These are phyloP conservation scores for Rhizomucor pusillus DNA, from an alignment of 371 early-diverging fungal species.

Conservation along the genomic window DNA sequence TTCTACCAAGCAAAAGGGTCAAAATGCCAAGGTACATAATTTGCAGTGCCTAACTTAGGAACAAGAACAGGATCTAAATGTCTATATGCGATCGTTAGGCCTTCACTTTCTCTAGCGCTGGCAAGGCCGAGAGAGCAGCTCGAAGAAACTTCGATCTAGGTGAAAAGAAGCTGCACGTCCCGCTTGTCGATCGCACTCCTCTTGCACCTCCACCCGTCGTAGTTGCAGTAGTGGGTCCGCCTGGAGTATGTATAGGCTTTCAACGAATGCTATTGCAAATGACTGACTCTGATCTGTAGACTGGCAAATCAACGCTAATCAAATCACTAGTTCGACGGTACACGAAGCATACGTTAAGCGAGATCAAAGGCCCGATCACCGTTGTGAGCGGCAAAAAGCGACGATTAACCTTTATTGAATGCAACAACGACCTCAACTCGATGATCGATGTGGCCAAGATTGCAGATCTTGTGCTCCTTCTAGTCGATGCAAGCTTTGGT, in stretches of 20 bases:
- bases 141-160: slow-evolving; percentile 85
- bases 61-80: background rate
- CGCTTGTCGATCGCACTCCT: slow-evolving; percentile 93
- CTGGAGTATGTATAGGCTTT: slow-evolving; percentile 60
- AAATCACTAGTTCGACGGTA: slow-evolving; percentile 93
- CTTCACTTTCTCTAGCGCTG: slow-evolving; percentile 79
- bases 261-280: background rate
- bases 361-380: slow-evolving; percentile 95
- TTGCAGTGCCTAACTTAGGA: background rate
- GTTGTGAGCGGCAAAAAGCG: slow-evolving; percentile 94
- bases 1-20: slow-evolving; percentile 51
- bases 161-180: slow-evolving; percentile 94
- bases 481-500: slow-evolving; percentile 96
- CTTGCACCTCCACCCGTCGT: slow-evolving; percentile 89
- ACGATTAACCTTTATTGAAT: slow-evolving; percentile 95
- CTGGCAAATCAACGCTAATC: slow-evolving; percentile 95
- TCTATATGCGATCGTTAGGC: slow-evolving; percentile 50
- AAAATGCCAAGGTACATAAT: slow-evolving; percentile 86
- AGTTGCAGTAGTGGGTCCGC: slow-evolving; percentile 96
- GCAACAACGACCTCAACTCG: slow-evolving; percentile 93
- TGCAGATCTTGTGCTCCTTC: slow-evolving; percentile 94
- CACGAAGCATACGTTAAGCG: slow-evolving; percentile 89
- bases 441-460: slow-evolving; percentile 98
- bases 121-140: slow-evolving; percentile 73
- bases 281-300: slow-evolving; percentile 31